phyloP scores from a whole-genome alignment of 148 eudicot species.

The Polygonum aviculare region DNA sequence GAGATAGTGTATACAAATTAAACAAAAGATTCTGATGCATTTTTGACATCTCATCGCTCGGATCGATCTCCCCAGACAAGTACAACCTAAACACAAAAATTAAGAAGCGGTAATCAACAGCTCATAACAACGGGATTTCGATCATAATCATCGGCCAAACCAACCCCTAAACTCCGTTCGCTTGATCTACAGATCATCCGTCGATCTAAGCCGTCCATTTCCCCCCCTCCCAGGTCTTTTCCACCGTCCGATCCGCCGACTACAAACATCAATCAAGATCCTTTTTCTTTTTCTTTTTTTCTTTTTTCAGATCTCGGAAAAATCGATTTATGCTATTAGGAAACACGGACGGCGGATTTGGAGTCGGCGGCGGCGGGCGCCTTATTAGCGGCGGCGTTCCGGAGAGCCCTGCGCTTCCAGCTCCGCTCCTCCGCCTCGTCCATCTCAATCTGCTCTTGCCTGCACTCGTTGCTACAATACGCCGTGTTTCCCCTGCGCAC shows the following conservation, averaged over 20 bases:
- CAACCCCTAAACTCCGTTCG: background rate
- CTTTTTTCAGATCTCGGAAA: background rate
- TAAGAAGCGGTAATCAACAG: background rate
- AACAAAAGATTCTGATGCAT: background rate
- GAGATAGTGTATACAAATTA: background rate
- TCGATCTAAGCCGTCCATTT: constrained; percentile 1
- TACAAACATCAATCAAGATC: background rate
- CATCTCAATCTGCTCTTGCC: constrained; percentile 42
- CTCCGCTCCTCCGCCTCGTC: constrained; percentile 47
- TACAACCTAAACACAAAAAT: background rate
- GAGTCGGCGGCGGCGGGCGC: background rate
- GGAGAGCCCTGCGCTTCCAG: constrained; percentile 10
- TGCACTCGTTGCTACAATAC: constrained; percentile 54
- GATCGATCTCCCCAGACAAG: background rate
- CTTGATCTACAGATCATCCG: background rate
- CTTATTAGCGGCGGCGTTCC: background rate
- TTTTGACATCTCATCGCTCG: background rate
- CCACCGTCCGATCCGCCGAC: background rate
- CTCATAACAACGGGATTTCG: background rate
- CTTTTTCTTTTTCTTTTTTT: background rate
- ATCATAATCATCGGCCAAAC: background rate
- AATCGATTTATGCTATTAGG: background rate
- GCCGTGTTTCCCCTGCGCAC: constrained; percentile 45
- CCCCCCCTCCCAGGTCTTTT: background rate
- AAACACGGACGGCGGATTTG: background rate